Evolutionary conservation across 1,284 basidiomycete genomes (phyloP), one percentile per base, ranked within the genome.

Genomic region (Clitocybe nebularis): DNA sequence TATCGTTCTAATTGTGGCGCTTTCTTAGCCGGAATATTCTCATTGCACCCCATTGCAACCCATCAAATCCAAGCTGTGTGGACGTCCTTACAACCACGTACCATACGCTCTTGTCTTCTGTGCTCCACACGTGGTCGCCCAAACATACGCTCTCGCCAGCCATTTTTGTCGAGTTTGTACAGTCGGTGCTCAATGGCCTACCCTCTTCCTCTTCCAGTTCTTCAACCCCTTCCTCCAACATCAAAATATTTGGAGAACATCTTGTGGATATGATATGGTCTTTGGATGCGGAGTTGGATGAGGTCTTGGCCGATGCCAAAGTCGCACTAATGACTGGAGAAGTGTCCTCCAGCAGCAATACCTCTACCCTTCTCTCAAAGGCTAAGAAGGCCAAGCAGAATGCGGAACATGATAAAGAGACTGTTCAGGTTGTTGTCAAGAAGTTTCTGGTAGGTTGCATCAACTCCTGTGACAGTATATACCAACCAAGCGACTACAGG

Each of bases 221-320:
- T 6, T 59, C 68, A 14, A 61, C 54, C 39, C 50, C 61, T 14
- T 62, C 70, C 7, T 60, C 69, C 2, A 67, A 70, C 48, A 62
- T 62, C 9, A 52, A 63, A 0, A 55, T 68, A 0, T 77, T 88
- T 45, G 80, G 80, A 11, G 86, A 89, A 51, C 57, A 79, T 32
- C 63, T 91, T 3, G 73, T 92, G 13, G 89, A 92, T 56, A 70
- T 85, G 52, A 67, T 89, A 30, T 92, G 89, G 89, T 72, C 84
- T 17, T 59, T 87, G 39, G 88, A 92, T 59, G 69, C 75, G 22
- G 78, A 84, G 49, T 60, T 91, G 45, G 88, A 91, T 45, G 87
- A 90, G 52, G 58, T 79, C 29, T 50, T 83, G 33, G 59, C 60
- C 5, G 83, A 87, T 51, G 71, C 73, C 29, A 84, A 77, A 56